Percentiles rank a stretch among this genome's conserved stretches.
phyloP scores from a whole-genome alignment of 2,329 filamentous ascomycete genomes.

The Myrmaecium sp. region DNA sequence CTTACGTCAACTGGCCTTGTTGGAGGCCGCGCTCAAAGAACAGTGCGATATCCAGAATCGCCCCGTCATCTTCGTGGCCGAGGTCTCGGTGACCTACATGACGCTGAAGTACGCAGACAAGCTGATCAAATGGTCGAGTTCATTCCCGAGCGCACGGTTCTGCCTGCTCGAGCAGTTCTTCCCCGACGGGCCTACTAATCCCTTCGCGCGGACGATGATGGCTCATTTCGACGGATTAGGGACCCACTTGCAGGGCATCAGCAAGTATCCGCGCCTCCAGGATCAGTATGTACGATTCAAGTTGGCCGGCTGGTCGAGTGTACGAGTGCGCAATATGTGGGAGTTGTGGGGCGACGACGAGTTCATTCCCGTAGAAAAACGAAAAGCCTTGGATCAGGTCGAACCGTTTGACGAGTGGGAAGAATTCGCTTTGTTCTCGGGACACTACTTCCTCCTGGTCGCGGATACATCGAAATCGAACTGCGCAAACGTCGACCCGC shows the following conservation, averaged over 20 bases:
- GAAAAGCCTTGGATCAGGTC: conserved; percentile 45
- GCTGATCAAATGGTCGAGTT: conserved; percentile 63
- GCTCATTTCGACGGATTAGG: conserved; percentile 66
- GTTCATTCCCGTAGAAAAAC: conserved; percentile 45
- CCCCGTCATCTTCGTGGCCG: conserved; percentile 63
- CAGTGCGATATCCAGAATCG: conserved; percentile 42
- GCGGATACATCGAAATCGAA: no score
- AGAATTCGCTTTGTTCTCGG: conserved; percentile 70
- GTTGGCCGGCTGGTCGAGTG: conserved; percentile 47
- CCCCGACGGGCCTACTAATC: conserved; percentile 59
- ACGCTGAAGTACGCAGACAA: conserved; percentile 53
- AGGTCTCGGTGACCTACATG: conserved; percentile 89
- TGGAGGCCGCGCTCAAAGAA: conserved; percentile 42
- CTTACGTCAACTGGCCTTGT: conserved; percentile 45
- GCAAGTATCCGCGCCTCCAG: conserved; percentile 48
- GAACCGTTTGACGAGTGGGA: conserved; percentile 96
- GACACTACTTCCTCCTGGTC: conserved; percentile 67
- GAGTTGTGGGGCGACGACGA: conserved; percentile 57
- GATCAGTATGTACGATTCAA: conserved; percentile 54
- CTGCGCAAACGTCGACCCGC: no score
- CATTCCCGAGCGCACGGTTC: conserved; percentile 51
- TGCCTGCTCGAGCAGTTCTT: conserved; percentile 77
- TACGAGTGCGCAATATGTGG: conserved; percentile 57
- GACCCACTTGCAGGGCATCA: conserved; percentile 59
- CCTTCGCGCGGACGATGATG: conserved; percentile 77